Evolutionary conservation across 2,329 filamentous ascomycete genomes (phyloP).

Genomic region (Sporothrix phasma): DNA sequence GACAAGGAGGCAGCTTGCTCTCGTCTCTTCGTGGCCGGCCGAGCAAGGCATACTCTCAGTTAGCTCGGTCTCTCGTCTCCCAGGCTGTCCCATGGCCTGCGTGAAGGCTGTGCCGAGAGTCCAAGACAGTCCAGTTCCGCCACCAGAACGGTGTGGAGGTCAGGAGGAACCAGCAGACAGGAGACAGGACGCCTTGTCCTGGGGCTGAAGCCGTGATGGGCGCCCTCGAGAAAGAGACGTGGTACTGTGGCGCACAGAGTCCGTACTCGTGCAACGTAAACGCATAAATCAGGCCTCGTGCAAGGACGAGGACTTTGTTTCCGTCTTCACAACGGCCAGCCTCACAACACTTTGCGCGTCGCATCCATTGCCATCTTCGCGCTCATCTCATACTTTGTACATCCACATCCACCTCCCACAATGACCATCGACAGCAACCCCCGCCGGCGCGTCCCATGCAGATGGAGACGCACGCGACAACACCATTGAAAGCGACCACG

Average conservation of each 20-base stretch:
- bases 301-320: too few relatives aligned
- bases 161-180: background rate
- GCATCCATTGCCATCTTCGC: background rate
- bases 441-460: conserved; percentile 1
- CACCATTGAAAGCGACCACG: background rate
- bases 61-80: too few relatives aligned
- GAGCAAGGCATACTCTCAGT: background rate
- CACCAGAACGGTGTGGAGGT: too few relatives aligned
- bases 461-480: background rate
- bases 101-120: too few relatives aligned
- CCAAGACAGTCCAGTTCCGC: too few relatives aligned
- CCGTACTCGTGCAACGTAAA: too few relatives aligned
- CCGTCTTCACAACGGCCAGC: too few relatives aligned
- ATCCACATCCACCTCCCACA: background rate
- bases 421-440: background rate
- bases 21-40: background rate
- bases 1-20: background rate
- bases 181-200: background rate
- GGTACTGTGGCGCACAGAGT: too few relatives aligned
- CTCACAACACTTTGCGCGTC: too few relatives aligned
- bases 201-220: background rate
- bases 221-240: background rate
- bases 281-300: too few relatives aligned
- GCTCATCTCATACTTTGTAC: background rate
- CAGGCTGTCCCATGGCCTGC: too few relatives aligned